Evolutionary conservation across 768 basidiomycete genomes (phyloP).

Genomic region (Trametes cingulata): DNA sequence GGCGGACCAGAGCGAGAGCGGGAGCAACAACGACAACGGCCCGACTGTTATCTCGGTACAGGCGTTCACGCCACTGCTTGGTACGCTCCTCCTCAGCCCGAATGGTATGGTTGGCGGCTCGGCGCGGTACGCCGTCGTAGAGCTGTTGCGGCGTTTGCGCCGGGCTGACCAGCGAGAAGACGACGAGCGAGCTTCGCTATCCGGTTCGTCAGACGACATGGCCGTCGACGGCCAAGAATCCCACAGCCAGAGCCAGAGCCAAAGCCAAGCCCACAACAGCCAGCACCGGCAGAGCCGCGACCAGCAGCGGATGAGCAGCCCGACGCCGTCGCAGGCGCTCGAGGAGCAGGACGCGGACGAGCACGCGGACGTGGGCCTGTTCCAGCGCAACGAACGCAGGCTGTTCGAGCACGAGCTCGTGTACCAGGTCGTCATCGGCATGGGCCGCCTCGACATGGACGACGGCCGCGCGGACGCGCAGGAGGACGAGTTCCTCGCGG

Average conservation of each 20-base stretch:
- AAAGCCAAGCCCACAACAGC: neutral
- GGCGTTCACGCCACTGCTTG: slow-evolving; percentile 90
- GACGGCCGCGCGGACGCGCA: slow-evolving; percentile 14
- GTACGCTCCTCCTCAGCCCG: slow-evolving; percentile 81
- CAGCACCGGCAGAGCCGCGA: too few relatives aligned
- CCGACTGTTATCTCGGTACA: slow-evolving; percentile 67
- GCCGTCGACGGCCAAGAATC: neutral
- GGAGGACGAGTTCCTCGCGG: neutral
- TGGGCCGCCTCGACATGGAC: slow-evolving; percentile 65
- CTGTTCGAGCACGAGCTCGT: slow-evolving; percentile 82
- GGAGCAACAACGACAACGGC: neutral
- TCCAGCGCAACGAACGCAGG: slow-evolving; percentile 55
- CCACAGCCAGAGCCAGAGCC: neutral
- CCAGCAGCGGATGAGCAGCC: slow-evolving; percentile 7
- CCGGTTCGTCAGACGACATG: neutral
- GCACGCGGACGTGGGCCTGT: slow-evolving; percentile 41
- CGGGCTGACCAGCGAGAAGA: slow-evolving; percentile 49
- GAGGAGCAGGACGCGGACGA: slow-evolving; percentile 35
- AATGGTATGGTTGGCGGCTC: slow-evolving; percentile 72
- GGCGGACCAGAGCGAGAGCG: slow-evolving; percentile 36
- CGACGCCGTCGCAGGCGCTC: slow-evolving; percentile 10
- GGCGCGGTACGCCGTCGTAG: slow-evolving; percentile 75
- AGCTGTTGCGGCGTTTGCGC: slow-evolving; percentile 70
- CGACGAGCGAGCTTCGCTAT: neutral
- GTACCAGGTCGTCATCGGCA: slow-evolving; percentile 85